Conservation (phyloP, 2,329 filamentous ascomycete species). For the Cladosporium sp. region DNA sequence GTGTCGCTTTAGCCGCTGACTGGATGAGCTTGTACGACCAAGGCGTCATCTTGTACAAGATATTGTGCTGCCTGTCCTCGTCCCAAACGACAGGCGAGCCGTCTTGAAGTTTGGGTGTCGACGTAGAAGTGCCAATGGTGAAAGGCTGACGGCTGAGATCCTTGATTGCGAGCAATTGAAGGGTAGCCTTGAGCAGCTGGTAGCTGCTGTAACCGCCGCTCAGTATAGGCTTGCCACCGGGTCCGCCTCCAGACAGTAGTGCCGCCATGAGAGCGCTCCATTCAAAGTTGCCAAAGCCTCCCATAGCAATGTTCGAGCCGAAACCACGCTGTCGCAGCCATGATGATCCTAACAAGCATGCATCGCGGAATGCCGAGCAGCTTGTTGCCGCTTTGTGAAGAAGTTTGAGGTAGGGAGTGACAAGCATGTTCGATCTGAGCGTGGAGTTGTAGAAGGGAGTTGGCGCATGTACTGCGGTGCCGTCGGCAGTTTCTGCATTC, state of each 20-base stretch:
- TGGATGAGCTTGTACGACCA: slow-evolving; percentile 76
- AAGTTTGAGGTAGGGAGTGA: slow-evolving; percentile 70
- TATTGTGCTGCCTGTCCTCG: slow-evolving; percentile 66
- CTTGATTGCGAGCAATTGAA: slow-evolving; percentile 78
- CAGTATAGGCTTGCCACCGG: slow-evolving; percentile 66
- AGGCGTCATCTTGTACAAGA: slow-evolving; percentile 84
- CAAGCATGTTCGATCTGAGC: slow-evolving; percentile 70
- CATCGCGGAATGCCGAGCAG: slow-evolving; percentile 72
- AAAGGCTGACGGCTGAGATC: slow-evolving; percentile 64
- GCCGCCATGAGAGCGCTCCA: slow-evolving; percentile 80
- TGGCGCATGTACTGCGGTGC: slow-evolving; percentile 37
- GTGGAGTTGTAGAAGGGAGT: slow-evolving; percentile 90
- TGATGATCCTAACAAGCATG: slow-evolving; percentile 77
- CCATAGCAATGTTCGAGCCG: slow-evolving; percentile 61
- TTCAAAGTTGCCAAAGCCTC: slow-evolving; percentile 92
- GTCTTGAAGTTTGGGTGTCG: slow-evolving; percentile 31
- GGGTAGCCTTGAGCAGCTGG: slow-evolving; percentile 87
- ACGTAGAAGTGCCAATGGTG: slow-evolving; percentile 40
- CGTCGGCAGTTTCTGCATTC: slow-evolving; percentile 42
- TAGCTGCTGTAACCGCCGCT: slow-evolving; percentile 82
- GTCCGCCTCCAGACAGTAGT: slow-evolving; percentile 71
- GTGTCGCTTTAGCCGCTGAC: slow-evolving; percentile 68
- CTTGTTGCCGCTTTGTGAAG: slow-evolving; percentile 66
- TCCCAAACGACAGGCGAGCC: slow-evolving; percentile 73
- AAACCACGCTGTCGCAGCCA: slow-evolving; percentile 91